Evolutionary conservation across 2,329 filamentous ascomycete genomes (phyloP).

Genomic region (Monilinia fructigena): DNA sequence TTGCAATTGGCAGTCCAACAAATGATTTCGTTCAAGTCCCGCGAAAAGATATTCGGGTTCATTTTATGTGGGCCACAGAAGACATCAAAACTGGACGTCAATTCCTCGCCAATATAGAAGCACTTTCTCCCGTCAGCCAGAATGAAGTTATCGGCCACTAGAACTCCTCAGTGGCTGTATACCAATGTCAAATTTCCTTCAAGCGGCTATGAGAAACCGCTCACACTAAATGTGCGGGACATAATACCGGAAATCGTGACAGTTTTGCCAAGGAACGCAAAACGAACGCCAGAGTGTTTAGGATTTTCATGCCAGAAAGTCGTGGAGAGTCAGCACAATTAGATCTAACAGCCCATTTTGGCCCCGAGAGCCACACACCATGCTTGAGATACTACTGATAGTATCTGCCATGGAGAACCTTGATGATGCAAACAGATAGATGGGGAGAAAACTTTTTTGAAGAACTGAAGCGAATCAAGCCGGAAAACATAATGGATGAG

Average conservation of each 20-base stretch:
- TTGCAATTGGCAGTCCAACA: slow-evolving; percentile 34
- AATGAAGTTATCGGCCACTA: slow-evolving; percentile 36
- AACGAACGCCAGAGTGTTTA: too few species aligned
- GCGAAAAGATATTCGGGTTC: slow-evolving; percentile 36
- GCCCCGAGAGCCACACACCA: too few species aligned
- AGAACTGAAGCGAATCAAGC: slow-evolving; percentile 32
- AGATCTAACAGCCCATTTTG: too few species aligned
- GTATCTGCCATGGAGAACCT: slow-evolving; percentile 24
- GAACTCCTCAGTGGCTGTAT: slow-evolving; percentile 31
- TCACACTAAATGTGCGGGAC: too few species aligned
- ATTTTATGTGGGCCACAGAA: slow-evolving; percentile 41
- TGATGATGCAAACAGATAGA: slow-evolving; percentile 31
- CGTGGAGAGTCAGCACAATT: too few species aligned
- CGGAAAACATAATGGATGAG: slow-evolving; percentile 36
- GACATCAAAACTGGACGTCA: slow-evolving; percentile 38
- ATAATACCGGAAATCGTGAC: too few species aligned
- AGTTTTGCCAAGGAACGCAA: too few species aligned
- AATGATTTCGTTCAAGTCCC: slow-evolving; percentile 36
- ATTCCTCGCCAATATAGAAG: slow-evolving; percentile 38
- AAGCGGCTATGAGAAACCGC: too few species aligned
- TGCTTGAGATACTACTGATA: too few species aligned
- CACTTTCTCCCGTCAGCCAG: slow-evolving; percentile 36
- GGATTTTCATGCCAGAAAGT: too few species aligned
- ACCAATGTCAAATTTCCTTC: neutral
- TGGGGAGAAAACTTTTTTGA: slow-evolving; percentile 28